Conservation (phyloP, 1,284 basidiomycete species). For the Austroboletus rostrupii region DNA sequence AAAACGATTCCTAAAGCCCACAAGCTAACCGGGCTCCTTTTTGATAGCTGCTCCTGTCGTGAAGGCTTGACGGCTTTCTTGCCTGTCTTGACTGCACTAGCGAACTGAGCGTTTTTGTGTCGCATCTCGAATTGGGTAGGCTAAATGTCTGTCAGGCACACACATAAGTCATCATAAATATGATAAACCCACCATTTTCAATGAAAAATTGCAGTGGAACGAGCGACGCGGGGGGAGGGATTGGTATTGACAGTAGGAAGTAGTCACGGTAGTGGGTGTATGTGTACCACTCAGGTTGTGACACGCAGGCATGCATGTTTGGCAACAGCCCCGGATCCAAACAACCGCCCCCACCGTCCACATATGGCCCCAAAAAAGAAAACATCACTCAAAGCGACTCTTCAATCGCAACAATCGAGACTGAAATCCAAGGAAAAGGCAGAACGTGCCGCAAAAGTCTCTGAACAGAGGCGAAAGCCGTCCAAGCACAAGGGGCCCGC, state of each 20-base stretch:
- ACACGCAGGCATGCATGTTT: slow-evolving; percentile 24
- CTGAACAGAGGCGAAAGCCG: slow-evolving; percentile 45
- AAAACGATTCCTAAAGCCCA: slow-evolving; percentile 67
- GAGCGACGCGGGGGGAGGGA: slow-evolving; percentile 11
- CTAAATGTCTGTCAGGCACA: slow-evolving; percentile 26
- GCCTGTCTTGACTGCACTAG: slow-evolving; percentile 61
- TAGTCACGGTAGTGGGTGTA: not conserved
- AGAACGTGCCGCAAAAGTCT: slow-evolving; percentile 46
- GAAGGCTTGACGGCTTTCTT: slow-evolving; percentile 72
- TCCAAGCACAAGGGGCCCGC: slow-evolving; percentile 22
- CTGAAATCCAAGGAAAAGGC: slow-evolving; percentile 55
- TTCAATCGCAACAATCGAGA: slow-evolving; percentile 64
- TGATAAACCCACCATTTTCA: slow-evolving; percentile 19
- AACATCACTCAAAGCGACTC: slow-evolving; percentile 52
- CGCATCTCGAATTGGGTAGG: slow-evolving; percentile 76
- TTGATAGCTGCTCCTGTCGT: slow-evolving; percentile 62
- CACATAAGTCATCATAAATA: not conserved
- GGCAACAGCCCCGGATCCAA: slow-evolving; percentile 34
- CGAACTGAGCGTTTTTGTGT: slow-evolving; percentile 74
- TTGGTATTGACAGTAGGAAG: not conserved
- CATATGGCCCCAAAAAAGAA: slow-evolving; percentile 49
- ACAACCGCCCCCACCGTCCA: slow-evolving; percentile 23
- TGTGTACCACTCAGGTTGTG: not conserved
- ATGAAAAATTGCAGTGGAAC: slow-evolving; percentile 2
- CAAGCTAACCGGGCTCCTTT: slow-evolving; percentile 65